Evolutionary conservation across 2,329 filamentous ascomycete genomes (phyloP).

Genomic region (Lachnellula willkommii): DNA sequence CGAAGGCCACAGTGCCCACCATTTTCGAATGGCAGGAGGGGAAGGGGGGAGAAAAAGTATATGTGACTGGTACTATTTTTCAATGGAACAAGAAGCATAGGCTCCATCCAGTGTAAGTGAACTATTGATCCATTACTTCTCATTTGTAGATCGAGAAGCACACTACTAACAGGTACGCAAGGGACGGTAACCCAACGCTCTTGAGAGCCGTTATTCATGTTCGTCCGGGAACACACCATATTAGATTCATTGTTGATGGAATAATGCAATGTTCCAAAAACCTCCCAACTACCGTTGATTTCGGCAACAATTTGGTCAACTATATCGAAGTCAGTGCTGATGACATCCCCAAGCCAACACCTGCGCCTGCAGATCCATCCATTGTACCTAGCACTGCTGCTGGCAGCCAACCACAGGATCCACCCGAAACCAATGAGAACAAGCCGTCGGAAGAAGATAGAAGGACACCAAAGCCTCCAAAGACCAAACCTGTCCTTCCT

Average conservation of each 20-base stretch:
- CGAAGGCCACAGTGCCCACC: slow-evolving; percentile 74
- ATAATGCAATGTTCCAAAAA: slow-evolving; percentile 85
- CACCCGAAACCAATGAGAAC: slow-evolving; percentile 18
- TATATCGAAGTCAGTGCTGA: slow-evolving; percentile 90
- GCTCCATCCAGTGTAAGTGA: slow-evolving; percentile 70
- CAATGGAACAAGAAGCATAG: slow-evolving; percentile 95
- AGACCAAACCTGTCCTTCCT: slow-evolving; percentile 51
- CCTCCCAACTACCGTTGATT: slow-evolving; percentile 92
- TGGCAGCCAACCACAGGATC: slow-evolving; percentile 15
- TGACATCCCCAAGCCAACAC: slow-evolving; percentile 47
- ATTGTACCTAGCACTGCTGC: slow-evolving; percentile 12
- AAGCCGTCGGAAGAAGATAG: slow-evolving; percentile 34
- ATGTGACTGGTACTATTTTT: slow-evolving; percentile 95
- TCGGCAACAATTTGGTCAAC: slow-evolving; percentile 96
- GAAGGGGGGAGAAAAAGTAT: slow-evolving; percentile 76
- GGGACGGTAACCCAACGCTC: slow-evolving; percentile 47
- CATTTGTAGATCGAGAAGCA: background rate
- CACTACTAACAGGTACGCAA: slow-evolving; percentile 20
- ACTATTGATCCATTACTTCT: background rate
- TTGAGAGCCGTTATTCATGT: slow-evolving; percentile 77
- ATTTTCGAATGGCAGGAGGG: slow-evolving; percentile 71
- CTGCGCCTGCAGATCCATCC: slow-evolving; percentile 28
- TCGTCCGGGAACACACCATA: slow-evolving; percentile 88
- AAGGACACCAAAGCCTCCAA: slow-evolving; percentile 35
- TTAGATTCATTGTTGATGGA: slow-evolving; percentile 92